Base-by-base conservation (phyloP, 345 rosid genomes). In the Brassica napus region DNA sequence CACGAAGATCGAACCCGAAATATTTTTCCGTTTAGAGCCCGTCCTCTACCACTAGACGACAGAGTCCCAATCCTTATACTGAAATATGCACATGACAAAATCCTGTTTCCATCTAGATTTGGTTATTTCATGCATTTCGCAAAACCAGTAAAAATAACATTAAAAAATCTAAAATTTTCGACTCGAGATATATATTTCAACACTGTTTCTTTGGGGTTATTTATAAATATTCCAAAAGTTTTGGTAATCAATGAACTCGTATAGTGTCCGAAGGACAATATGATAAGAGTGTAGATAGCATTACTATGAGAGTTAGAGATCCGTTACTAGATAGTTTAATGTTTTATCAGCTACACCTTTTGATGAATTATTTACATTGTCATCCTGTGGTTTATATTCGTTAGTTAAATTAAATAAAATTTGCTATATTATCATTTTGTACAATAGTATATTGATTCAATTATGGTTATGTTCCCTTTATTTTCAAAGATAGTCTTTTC, bases 241-340 rank as follows among this genome's bases (percentile, higher is more conserved):
- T 26, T 39, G 49, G 72, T 66, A 57, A 72, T 72, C 23, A 78
- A 72, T 72, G 81, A 78, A 65, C 66, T 26, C 72, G 60, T 78
- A 31, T 65, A 63, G 32, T 69, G 30, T 71, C 72, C 12, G 26
- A 16, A 35, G 30, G 59, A 35, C 68, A 63, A 65, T 35, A 65
- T 54, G 82, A 72, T 59, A 79, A 79, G 73, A 73, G 69, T 79
- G 28, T 58, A 24, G 73, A 72, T 78, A 79, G 67, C 77, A 79
- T 73, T 60, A 73, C 37, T 68, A 67, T 60, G 69, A 68, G 34
- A 73, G 47, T 60, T 39, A 73, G n/a, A 44, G 49, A 79, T 44
- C 28, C 77, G 54, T 66, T 65, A 28, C 15, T 42, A 72, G 14
- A 72, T 28, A 28, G 31, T 28, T 28, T 28, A 28, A 28, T 2